Evolutionary conservation across 2,329 filamentous ascomycete genomes (phyloP).

Genomic region (Aspergillus novoparasiticus): DNA sequence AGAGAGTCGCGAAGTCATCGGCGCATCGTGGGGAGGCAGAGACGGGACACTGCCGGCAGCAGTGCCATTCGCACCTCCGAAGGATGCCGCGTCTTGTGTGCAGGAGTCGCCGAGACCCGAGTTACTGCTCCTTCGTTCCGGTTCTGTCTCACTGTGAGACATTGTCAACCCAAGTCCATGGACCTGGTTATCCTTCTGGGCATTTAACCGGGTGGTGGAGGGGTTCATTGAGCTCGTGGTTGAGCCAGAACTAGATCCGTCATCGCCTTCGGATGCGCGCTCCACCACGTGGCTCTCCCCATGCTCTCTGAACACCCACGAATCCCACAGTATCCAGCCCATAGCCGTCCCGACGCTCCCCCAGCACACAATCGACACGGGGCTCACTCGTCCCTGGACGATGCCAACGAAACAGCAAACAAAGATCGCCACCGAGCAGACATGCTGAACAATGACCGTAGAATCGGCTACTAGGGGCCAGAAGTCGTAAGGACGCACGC

Average conservation of each 20-base stretch:
- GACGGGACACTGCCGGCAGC: slow-evolving; percentile 18
- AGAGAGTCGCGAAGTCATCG: slow-evolving; percentile 43
- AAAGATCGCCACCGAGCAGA: slow-evolving; percentile 93
- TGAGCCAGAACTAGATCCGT: slow-evolving; percentile 46
- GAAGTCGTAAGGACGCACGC: slow-evolving; percentile 93
- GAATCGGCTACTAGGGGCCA: slow-evolving; percentile 95
- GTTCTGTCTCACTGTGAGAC: slow-evolving; percentile 37
- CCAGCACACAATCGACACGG: slow-evolving; percentile 84
- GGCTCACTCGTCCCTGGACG: slow-evolving; percentile 81
- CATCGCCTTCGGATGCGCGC: slow-evolving; percentile 35
- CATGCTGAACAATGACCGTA: slow-evolving; percentile 95
- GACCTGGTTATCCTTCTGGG: slow-evolving; percentile 34
- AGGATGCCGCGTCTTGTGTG: slow-evolving; percentile 43
- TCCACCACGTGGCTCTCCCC: slow-evolving; percentile 40
- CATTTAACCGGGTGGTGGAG: slow-evolving; percentile 31
- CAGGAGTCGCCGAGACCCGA: slow-evolving; percentile 30
- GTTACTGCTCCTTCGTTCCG: slow-evolving; percentile 29
- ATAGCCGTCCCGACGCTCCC: slow-evolving; percentile 79
- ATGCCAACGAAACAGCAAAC: slow-evolving; percentile 92
- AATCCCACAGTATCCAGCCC: slow-evolving; percentile 90
- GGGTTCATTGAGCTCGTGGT: slow-evolving; percentile 34
- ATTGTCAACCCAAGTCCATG: slow-evolving; percentile 49
- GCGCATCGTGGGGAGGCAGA: slow-evolving; percentile 17
- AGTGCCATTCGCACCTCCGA: slow-evolving; percentile 39
- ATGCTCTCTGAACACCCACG: slow-evolving; percentile 78